phyloP scores from a whole-genome alignment of 2,329 filamentous ascomycete species.

The Hypoxylon sp. region DNA sequence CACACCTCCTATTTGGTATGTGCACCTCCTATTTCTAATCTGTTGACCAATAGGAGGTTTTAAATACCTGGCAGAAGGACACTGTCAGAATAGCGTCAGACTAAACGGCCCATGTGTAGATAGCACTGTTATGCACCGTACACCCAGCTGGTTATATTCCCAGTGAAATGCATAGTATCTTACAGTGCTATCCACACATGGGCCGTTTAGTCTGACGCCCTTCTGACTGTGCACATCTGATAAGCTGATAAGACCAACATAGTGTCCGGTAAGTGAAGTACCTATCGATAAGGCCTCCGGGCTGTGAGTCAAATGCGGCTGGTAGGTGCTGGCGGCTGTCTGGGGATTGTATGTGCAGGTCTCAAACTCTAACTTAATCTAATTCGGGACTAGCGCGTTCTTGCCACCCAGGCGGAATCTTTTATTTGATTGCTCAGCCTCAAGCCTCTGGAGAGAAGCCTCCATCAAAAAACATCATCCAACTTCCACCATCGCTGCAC shows the following conservation, averaged over 20 bases:
- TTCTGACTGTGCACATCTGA: too few species aligned
- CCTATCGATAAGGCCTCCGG: conserved; percentile 9
- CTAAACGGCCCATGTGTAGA: too few species aligned
- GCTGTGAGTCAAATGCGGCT: neutral
- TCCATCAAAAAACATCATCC: conserved; percentile 37
- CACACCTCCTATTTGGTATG: too few species aligned
- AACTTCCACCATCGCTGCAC: conserved; percentile 19
- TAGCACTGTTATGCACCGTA: too few species aligned
- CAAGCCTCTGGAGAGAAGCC: conserved; percentile 23
- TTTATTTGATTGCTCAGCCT: conserved; percentile 42
- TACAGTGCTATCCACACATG: too few species aligned
- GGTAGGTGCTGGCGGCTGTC: neutral
- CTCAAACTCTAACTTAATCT: neutral
- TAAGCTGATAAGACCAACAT: too few species aligned
- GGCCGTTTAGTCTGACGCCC: too few species aligned
- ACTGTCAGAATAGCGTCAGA: too few species aligned
- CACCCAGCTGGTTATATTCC: too few species aligned
- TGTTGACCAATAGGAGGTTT: neutral
- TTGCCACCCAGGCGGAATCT: conserved; percentile 24
- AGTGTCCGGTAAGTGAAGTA: neutral
- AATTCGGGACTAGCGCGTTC: conserved; percentile 20
- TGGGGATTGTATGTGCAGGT: neutral
- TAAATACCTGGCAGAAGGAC: neutral
- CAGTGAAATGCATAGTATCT: too few species aligned
- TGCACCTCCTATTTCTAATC: too few species aligned